These are phyloP conservation scores for Leishmania aethiopica DNA, from an alignment of 208 protist genomes.

Conservation along the genomic window DNA sequence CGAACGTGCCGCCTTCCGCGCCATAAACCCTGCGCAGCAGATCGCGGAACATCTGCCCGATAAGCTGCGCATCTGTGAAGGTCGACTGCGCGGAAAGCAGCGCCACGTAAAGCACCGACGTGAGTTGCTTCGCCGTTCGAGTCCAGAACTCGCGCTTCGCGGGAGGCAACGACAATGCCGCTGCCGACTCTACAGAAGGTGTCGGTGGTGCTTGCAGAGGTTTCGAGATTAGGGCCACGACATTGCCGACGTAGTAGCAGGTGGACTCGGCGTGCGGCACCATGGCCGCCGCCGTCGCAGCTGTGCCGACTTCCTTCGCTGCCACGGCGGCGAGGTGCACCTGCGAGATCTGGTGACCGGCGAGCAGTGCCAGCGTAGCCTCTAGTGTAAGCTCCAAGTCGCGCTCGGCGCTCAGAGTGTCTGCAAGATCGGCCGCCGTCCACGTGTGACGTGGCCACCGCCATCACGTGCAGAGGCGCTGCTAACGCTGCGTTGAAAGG, in stretches of 20 bases:
- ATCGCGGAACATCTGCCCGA: slow-evolving; percentile 8
- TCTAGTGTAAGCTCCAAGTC: slow-evolving; percentile 32
- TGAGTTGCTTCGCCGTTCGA: slow-evolving; percentile 15
- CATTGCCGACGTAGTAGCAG: slow-evolving; percentile 11
- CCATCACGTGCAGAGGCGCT: neutral
- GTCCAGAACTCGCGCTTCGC: slow-evolving; percentile 21
- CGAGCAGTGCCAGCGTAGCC: slow-evolving; percentile 19
- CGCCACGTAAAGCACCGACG: slow-evolving; percentile 25
- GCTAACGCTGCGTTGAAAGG: slow-evolving; percentile 9
- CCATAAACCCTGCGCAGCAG: slow-evolving; percentile 20
- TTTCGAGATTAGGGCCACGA: slow-evolving; percentile 3
- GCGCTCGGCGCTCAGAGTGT: slow-evolving; percentile 1
- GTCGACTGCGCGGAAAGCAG: slow-evolving; percentile 17
- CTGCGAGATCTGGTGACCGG: slow-evolving; percentile 12
- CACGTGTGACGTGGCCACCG: neutral
- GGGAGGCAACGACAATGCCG: neutral
- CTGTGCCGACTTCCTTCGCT: neutral
- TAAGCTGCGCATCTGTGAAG: slow-evolving; percentile 16
- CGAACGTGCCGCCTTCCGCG: slow-evolving; percentile 8
- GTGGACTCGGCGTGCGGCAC: slow-evolving; percentile 25
- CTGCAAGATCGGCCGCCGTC: neutral
- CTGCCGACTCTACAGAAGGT: neutral
- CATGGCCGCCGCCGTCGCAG: slow-evolving; percentile 17
- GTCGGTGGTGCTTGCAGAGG: neutral
- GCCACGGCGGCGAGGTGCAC: slow-evolving; percentile 5